Percentiles rank a stretch among this genome's conserved stretches.
Evolutionary conservation across 768 basidiomycete genomes (phyloP).

Genomic region (Epithele typhae): DNA sequence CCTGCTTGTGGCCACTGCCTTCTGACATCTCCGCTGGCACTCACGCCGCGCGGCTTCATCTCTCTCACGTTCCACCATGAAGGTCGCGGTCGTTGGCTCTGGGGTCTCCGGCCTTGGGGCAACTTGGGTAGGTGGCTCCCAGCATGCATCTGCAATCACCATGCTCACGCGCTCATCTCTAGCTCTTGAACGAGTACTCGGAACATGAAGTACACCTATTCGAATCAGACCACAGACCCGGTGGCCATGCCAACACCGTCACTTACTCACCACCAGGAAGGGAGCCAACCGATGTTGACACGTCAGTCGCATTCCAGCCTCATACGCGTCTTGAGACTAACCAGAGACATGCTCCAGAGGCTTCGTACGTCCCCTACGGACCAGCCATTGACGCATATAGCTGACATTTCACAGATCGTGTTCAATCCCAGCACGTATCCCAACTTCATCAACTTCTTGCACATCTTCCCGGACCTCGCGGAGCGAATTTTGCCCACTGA

Average conservation of each 20-base stretch:
- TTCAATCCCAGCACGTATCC: constrained; percentile 76
- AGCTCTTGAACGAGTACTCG: constrained; percentile 71
- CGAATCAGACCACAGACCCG: constrained; percentile 61
- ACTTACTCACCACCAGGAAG: constrained; percentile 39
- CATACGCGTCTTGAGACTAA: no score
- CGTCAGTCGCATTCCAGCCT: constrained; percentile 44
- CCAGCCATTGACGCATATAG: neutral
- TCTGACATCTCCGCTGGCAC: no score
- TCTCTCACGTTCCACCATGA: no score
- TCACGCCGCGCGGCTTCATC: no score
- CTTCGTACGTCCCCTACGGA: constrained; percentile 40
- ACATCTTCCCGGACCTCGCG: constrained; percentile 39
- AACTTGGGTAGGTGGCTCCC: constrained; percentile 51
- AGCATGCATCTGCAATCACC: neutral
- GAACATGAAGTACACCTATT: constrained; percentile 74
- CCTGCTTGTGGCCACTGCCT: no score
- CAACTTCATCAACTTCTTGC: constrained; percentile 71
- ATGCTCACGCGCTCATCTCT: neutral
- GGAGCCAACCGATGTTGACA: constrained; percentile 55
- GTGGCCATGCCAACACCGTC: constrained; percentile 78
- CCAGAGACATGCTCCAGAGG: constrained; percentile 34
- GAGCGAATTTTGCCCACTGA: constrained; percentile 48
- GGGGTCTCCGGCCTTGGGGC: constrained; percentile 78
- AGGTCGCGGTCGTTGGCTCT: constrained; percentile 68
- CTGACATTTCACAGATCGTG: constrained; percentile 49